A percentile compares a stretch with the other conserved stretches of the same genome.
These are phyloP conservation scores for Umbelopsis ramanniana DNA, from an alignment of 192 early-diverging fungal genomes.

Conservation along the genomic window DNA sequence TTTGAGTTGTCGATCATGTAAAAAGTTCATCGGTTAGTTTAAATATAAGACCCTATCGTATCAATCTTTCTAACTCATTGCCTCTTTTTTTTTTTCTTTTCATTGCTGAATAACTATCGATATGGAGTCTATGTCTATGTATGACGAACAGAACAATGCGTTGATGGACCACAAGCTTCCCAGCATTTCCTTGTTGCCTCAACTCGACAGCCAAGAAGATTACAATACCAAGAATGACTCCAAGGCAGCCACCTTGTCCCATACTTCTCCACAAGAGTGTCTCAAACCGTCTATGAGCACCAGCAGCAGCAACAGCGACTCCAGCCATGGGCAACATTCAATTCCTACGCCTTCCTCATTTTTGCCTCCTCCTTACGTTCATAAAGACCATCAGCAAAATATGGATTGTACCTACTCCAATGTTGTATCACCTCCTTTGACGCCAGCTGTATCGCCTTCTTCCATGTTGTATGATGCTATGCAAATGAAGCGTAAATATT, in stretches of 20 bases:
- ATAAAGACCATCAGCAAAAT: conserved; percentile 23
- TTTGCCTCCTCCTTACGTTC: conserved; percentile 25
- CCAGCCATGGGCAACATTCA: conserved; percentile 15
- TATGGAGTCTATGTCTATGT: conserved; percentile 29
- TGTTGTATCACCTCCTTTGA: conserved; percentile 37
- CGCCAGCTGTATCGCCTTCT: conserved; percentile 41
- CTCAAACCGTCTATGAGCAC: conserved; percentile 10
- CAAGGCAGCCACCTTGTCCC: conserved; percentile 23
- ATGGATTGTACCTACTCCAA: conserved; percentile 21
- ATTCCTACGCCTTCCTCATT: conserved; percentile 31
- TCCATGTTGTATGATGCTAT: conserved; percentile 32
- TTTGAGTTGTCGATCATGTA: conserved; percentile 13
- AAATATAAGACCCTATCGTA: conserved; percentile 15
- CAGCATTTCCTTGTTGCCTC: conserved; percentile 34
- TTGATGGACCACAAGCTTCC: conserved; percentile 36
- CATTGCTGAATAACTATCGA: neutral
- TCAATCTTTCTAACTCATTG: neutral
- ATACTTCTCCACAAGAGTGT: neutral
- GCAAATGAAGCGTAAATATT: conserved; percentile 41
- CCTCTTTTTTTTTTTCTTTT: conserved; percentile 15
- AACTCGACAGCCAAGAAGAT: conserved; percentile 18
- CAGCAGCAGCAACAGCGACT: conserved; percentile 1
- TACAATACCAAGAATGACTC: conserved; percentile 16
- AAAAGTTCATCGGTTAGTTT: neutral
- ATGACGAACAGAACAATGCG: conserved; percentile 28